Percentiles rank a stretch among this genome's conserved stretches.
Conservation (phyloP, 106 monocot genomes). For the Triglochin maritima region DNA sequence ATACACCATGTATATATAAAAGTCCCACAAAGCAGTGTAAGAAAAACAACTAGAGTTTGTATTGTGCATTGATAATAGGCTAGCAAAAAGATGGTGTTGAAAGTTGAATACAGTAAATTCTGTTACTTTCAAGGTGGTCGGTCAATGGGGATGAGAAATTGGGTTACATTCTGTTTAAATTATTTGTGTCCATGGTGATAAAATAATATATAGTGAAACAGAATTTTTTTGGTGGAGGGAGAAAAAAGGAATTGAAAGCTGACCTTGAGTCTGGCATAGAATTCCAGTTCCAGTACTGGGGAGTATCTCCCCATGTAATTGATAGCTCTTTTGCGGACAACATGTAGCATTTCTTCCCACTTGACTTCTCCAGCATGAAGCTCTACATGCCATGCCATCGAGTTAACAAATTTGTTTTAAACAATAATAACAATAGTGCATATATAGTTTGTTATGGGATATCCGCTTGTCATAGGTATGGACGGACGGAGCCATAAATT, state of each 20-base stretch:
- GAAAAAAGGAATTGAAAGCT: neutral
- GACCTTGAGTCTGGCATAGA: slow-evolving; percentile 36
- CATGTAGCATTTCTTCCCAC: slow-evolving; percentile 56
- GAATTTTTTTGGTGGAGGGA: too few species aligned
- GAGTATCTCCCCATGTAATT: slow-evolving; percentile 51
- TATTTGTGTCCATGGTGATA: too few species aligned
- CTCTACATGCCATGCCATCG: slow-evolving; percentile 18
- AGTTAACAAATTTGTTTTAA: neutral
- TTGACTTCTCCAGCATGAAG: slow-evolving; percentile 53
- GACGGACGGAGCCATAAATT: neutral
- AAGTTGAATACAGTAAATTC: too few species aligned
- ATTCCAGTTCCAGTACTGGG: slow-evolving; percentile 47
- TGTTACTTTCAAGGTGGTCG: too few species aligned
- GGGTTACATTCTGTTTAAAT: too few species aligned
- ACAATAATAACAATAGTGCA: neutral
- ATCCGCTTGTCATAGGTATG: too few species aligned
- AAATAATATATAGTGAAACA: too few species aligned
- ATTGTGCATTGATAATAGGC: too few species aligned
- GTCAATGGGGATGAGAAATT: too few species aligned
- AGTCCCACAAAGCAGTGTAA: neutral
- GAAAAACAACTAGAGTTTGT: too few species aligned
- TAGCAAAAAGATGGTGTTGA: too few species aligned
- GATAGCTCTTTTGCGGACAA: slow-evolving; percentile 45
- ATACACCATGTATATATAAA: neutral
- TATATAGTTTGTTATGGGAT: neutral